Conservation (phyloP, 305 asterid genomes). For the Solanum hybrid region DNA sequence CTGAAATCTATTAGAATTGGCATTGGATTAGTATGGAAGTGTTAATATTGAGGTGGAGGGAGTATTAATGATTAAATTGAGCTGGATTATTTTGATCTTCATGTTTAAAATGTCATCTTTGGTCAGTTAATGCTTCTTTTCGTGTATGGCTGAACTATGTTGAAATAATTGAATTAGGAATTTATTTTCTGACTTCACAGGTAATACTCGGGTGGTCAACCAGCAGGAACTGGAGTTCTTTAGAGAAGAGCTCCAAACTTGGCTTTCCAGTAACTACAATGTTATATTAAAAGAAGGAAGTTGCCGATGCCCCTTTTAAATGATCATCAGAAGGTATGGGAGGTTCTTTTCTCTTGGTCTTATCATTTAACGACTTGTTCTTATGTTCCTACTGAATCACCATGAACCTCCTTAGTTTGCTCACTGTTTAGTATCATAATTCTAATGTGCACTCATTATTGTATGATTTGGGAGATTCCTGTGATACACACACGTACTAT, state of each 20-base stretch:
- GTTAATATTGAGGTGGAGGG: neutral
- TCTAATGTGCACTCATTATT: neutral
- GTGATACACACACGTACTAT: too few species aligned
- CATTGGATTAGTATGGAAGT: neutral
- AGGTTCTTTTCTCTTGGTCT: neutral
- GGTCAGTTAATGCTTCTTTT: too few species aligned
- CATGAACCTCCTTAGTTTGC: neutral
- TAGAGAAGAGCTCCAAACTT: too few species aligned
- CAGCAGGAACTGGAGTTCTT: too few species aligned
- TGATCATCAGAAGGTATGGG: conserved; percentile 73
- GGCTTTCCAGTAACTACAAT: conserved; percentile 72
- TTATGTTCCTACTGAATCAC: neutral
- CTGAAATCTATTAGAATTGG: neutral
- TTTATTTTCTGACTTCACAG: too few species aligned
- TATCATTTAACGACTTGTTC: neutral
- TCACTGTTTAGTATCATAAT: too few species aligned
- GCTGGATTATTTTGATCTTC: too few species aligned
- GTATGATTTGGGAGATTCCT: neutral
- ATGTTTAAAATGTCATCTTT: too few species aligned
- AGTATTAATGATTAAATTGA: neutral
- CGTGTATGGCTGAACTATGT: too few species aligned
- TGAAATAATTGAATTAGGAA: too few species aligned
- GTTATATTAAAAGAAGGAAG: conserved; percentile 78
- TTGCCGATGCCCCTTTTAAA: conserved; percentile 76
- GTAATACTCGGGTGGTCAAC: too few species aligned